Base-by-base conservation (phyloP, 768 basidiomycete species). In the Calocybe indica region DNA sequence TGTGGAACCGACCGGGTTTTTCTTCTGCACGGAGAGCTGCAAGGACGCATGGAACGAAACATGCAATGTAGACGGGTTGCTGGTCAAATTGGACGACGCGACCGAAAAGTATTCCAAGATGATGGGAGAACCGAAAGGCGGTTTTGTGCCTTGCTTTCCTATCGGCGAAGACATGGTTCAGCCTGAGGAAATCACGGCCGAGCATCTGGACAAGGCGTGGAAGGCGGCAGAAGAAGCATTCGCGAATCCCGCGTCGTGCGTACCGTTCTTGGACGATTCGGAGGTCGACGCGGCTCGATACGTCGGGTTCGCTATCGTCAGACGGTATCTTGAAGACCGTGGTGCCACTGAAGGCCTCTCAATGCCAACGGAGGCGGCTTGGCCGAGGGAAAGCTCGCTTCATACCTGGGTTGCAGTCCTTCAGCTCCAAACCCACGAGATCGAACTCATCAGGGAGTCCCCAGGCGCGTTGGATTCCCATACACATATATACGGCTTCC, bases 201-300 rank as follows among this genome's bases (percentile, higher is more conserved):
- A 70, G 9, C 37, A 54, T 5, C 56, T 82, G 41, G 71, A 80
- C 48, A 50, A 50, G 1, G 67, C 71, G 7, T 83, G 83, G 83
- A 62, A 57, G 31, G 40, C 58, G 40, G 72, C 67, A 28, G 68
- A 74, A 54, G 52, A 60, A 6, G 48, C 58, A 43, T 55, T 59
- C 49, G 14, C 56, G 50, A 51, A 53, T 39, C 48, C 61, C 29
- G 36, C 60, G 50, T 41, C 37, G 40, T 52, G 46, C 29, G 50
- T 22, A 33, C 55, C 61, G 49, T 67, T 56, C 10, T 60, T 82
- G 39, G 68, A 71, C 34, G 79, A 80, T 37, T 65, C 76, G 55
- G 81, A 83, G 58, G 58, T 80, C 13, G 80, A 83, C 54, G 76
- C 71, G n/a, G 76, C 73, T 42, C 74, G 76, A 38, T 82, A 72